These are phyloP conservation scores for Fusarium sp. DNA, from an alignment of 2,329 filamentous ascomycete species.

Conservation along the genomic window DNA sequence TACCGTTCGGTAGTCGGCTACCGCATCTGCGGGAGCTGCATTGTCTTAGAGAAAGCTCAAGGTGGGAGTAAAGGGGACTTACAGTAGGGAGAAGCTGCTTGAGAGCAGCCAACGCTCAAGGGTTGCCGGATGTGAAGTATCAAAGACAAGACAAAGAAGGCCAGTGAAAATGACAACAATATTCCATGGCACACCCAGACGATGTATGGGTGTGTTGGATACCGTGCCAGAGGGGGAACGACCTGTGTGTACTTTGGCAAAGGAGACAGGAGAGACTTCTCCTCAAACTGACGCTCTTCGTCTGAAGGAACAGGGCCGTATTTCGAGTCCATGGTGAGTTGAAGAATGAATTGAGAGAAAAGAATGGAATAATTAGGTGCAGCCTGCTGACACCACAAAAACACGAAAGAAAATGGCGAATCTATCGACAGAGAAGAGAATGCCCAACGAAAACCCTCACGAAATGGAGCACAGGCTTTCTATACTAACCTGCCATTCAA, in stretches of 20 bases:
- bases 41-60: neutral
- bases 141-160: constrained; percentile 25
- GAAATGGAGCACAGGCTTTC: neutral
- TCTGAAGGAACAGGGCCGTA: constrained; percentile 19
- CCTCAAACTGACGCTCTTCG: constrained; percentile 32
- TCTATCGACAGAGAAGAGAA: neutral
- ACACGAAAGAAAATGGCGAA: neutral
- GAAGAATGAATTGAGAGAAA: neutral
- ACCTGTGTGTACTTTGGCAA: neutral
- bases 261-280: constrained; percentile 16
- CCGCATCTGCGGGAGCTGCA: constrained; percentile 59
- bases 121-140: constrained; percentile 7
- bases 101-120: neutral
- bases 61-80: accelerated
- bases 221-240: neutral
- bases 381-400: neutral
- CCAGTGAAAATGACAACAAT: constrained; percentile 21
- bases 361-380: neutral
- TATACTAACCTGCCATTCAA: neutral
- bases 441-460: neutral
- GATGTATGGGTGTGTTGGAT: neutral
- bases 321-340: constrained; percentile 5
- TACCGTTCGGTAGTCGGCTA: constrained; percentile 62
- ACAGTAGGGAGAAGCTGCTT: constrained; percentile 30
- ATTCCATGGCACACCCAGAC: constrained; percentile 34